Conservation (phyloP, 257 asterid species). For the Sherardia arvensis region DNA sequence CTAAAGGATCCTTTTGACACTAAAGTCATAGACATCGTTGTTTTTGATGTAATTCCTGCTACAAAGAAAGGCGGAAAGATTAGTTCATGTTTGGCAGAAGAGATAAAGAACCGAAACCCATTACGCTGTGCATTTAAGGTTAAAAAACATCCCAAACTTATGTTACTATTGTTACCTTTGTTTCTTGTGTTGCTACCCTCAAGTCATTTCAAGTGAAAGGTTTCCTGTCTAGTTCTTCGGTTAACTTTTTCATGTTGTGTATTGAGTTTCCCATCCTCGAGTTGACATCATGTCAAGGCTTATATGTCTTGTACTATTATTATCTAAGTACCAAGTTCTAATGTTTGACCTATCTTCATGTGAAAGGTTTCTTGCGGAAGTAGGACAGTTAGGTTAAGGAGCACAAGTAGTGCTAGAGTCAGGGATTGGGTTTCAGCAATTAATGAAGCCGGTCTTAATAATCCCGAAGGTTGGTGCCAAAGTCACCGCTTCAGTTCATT, state of each 20-base stretch:
- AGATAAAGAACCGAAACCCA: slow-evolving; percentile 49
- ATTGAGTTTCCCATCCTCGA: not conserved
- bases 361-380: slow-evolving; percentile 64
- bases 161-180: not conserved
- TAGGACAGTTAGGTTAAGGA: slow-evolving; percentile 53
- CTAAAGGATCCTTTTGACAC: slow-evolving; percentile 66
- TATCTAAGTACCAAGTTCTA: not conserved
- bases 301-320: not conserved
- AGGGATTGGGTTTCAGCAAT: slow-evolving; percentile 70
- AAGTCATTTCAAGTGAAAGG: not conserved
- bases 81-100: slow-evolving; percentile 45
- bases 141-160: slow-evolving; percentile 12
- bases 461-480: slow-evolving; percentile 71
- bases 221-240: not conserved
- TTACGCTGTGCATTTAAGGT: slow-evolving; percentile 81
- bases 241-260: not conserved
- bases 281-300: not conserved
- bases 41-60: slow-evolving; percentile 53
- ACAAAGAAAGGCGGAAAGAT: slow-evolving; percentile 41
- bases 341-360: slow-evolving; percentile 5
- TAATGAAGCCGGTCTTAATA: slow-evolving; percentile 50
- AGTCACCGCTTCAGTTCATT: slow-evolving; percentile 76
- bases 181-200: not conserved
- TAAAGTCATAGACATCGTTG: slow-evolving; percentile 64
- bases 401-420: slow-evolving; percentile 49